Conservation (phyloP, 164 flowering plant species). For the Macadamia tetraphylla region DNA sequence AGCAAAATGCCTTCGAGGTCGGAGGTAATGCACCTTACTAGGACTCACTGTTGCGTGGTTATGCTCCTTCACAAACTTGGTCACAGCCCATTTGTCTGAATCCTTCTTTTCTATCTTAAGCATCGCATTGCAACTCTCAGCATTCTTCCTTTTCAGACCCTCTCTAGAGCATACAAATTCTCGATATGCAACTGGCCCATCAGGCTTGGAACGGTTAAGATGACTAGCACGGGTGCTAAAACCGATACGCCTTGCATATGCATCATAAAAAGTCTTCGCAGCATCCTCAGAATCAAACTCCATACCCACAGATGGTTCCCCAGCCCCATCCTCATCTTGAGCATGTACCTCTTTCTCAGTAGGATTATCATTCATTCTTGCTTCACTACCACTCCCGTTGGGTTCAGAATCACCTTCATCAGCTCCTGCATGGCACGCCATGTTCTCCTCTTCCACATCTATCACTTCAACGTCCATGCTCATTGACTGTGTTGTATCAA, state of each 20-base stretch:
- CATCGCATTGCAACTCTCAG: conserved; percentile 37
- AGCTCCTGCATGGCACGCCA: conserved; percentile 19
- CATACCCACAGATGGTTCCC: conserved; percentile 30
- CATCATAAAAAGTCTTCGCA: conserved; percentile 39
- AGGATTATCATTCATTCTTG: conserved; percentile 12
- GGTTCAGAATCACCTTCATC: conserved; percentile 30
- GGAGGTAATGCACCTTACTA: conserved; percentile 38
- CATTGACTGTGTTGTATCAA: neutral
- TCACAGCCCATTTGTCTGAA: conserved; percentile 29
- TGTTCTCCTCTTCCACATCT: conserved; percentile 25
- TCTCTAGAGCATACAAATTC: conserved; percentile 45
- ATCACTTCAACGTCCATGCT: conserved; percentile 38
- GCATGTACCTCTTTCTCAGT: conserved; percentile 14
- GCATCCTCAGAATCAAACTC: conserved; percentile 41
- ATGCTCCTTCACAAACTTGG: conserved; percentile 47
- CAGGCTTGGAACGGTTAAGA: conserved; percentile 36
- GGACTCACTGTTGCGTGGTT: conserved; percentile 39
- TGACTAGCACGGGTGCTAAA: conserved; percentile 39
- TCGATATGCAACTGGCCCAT: conserved; percentile 33
- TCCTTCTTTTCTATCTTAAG: conserved; percentile 39
- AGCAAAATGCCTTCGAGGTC: conserved; percentile 40
- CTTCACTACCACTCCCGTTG: conserved; percentile 18
- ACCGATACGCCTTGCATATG: conserved; percentile 42
- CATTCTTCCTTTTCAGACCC: conserved; percentile 35
- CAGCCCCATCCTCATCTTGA: conserved; percentile 21